These are phyloP conservation scores for Zasmidium angulare DNA, from an alignment of 2,329 filamentous ascomycete species.

Conservation along the genomic window DNA sequence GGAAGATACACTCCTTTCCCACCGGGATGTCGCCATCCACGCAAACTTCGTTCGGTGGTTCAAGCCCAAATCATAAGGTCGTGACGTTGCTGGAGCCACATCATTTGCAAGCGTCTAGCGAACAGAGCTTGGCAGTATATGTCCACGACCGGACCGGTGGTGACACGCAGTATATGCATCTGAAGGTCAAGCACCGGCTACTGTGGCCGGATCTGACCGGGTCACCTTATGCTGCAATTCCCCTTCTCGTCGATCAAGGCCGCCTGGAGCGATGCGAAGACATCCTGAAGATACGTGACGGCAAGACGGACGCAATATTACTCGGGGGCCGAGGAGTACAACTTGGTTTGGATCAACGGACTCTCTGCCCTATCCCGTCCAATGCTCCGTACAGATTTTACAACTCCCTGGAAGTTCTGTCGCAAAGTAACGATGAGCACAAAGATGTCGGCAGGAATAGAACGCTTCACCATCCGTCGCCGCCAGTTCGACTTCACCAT, in stretches of 20 bases:
- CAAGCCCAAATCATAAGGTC: constrained; percentile 13
- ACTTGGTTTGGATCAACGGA: constrained; percentile 23
- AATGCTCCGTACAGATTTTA: constrained; percentile 26
- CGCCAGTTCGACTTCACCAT: constrained; percentile 16
- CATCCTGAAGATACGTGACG: constrained; percentile 25
- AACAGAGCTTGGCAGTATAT: constrained; percentile 27
- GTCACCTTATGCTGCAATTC: constrained; percentile 23
- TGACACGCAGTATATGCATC: constrained; percentile 23
- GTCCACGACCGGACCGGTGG: constrained; percentile 26
- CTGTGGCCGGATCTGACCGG: constrained; percentile 26
- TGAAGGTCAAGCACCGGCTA: constrained; percentile 28
- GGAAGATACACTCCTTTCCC: constrained; percentile 32
- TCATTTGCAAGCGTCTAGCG: constrained; percentile 15
- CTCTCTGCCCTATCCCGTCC: constrained; percentile 23
- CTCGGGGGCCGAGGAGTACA: constrained; percentile 25
- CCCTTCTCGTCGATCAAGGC: constrained; percentile 21
- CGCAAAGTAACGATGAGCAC: background rate
- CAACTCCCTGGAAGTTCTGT: constrained; percentile 15
- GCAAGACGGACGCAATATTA: constrained; percentile 20
- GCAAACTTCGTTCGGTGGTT: background rate
- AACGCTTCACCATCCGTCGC: constrained; percentile 17
- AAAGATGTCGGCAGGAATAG: constrained; percentile 32
- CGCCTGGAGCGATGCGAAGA: constrained; percentile 22
- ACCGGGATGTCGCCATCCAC: constrained; percentile 13
- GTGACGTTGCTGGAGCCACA: constrained; percentile 18